phyloP scores from a whole-genome alignment of 306 rosid species.

The Fagus sylvatica region DNA sequence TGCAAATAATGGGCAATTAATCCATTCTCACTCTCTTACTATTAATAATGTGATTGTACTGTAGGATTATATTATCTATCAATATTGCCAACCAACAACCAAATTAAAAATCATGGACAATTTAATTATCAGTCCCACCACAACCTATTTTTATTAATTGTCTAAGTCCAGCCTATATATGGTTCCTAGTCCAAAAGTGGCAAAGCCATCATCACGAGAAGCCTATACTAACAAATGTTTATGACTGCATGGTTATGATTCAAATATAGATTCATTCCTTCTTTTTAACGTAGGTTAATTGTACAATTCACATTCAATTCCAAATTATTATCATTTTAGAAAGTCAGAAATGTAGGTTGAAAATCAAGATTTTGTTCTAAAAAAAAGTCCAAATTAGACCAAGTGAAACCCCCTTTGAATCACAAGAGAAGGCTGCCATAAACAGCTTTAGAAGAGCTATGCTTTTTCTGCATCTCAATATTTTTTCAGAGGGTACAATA shows the following conservation, averaged over 20 bases:
- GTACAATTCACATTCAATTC: too few relatives aligned
- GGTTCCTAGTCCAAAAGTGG: background rate
- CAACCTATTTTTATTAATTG: background rate
- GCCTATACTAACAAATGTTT: background rate
- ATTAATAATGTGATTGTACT: too few relatives aligned
- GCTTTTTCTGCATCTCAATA: slow-evolving; percentile 23
- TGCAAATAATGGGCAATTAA: too few relatives aligned
- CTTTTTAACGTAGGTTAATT: background rate
- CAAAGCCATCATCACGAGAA: background rate
- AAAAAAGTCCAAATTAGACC: slow-evolving; percentile 3
- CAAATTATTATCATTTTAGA: too few relatives aligned
- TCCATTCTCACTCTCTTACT: too few relatives aligned
- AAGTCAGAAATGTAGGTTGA: background rate
- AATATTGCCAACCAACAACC: background rate
- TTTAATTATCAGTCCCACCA: background rate
- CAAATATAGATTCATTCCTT: background rate
- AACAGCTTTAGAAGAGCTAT: slow-evolving; percentile 30
- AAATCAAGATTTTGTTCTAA: background rate
- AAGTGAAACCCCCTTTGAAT: background rate
- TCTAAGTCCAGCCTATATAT: background rate
- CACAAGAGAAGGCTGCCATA: slow-evolving; percentile 32
- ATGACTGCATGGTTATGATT: background rate
- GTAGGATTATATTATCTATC: background rate
- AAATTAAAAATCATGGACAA: background rate
- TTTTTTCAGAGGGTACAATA: background rate